Base-by-base conservation (phyloP, 148 eudicot genomes). In the Drosera capensis region DNA sequence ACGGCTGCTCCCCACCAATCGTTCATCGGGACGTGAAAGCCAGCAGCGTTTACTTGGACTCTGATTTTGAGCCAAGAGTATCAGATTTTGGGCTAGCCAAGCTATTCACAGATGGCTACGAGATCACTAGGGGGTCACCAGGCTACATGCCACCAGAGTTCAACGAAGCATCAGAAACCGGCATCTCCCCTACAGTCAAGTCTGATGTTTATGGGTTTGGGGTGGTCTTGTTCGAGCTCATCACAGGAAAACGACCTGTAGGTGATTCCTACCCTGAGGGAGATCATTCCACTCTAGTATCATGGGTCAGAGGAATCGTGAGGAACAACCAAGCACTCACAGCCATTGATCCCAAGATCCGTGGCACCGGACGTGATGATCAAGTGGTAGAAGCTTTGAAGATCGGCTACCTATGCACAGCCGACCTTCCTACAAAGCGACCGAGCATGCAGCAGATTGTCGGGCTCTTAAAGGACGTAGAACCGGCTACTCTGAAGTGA, bases 361-460 rank as follows among this genome's bases (percentile, higher is more conserved):
- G 95, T 50, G 30, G 79, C 35, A 70, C 65, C 44, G 73, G 58
- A 0, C 65, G 53, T 5, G 78, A 62, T 53, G 64, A 45, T 8
- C 70, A 69, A 39, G 71, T 81, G 75, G 94, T 73, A 20, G 95
- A 79, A 61, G 55, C 86, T 45, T 78, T 92, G 28, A 74, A 95
- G 34, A 83, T 92, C 11, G 95, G 82, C 60, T 85, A 85, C 51
- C 43, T 92, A 60, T 92, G 99, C 54, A 92, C 95, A 23, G 94
- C 99, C 13, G 99, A 92, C 60, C 45, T 28, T 1, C 59, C 88
- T 9, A 63, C 48, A 25, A 92, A 92, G 58, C 62, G 99, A 48
- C 99, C 95, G 21, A 68, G 72, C 5, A 92, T 92, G 99, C 82
- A 79, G 52, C 99, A 92, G 40, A 90, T 85, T 9, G 71, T 92